Conservation (phyloP, 2,329 filamentous ascomycete genomes). For the Sarocladium oryzae region DNA sequence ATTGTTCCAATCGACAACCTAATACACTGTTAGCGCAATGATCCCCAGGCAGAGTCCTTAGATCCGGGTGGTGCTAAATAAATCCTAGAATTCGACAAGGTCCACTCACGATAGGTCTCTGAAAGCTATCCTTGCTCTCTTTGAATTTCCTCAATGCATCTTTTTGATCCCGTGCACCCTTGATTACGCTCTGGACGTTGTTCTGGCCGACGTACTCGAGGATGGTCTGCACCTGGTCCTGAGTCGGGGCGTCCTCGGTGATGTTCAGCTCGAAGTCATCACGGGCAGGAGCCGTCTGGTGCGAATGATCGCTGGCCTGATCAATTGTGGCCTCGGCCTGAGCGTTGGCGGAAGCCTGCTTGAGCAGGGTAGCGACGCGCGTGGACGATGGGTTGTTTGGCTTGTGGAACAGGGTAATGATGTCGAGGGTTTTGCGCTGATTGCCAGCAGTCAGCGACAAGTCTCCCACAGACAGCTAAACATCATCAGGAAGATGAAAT, state of each 20-base stretch:
- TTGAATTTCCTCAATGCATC: constrained; percentile 79
- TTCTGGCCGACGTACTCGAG: constrained; percentile 69
- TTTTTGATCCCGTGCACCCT: constrained; percentile 64
- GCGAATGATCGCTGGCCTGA: constrained; percentile 60
- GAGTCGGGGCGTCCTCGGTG: constrained; percentile 72
- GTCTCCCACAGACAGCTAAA: too few species aligned
- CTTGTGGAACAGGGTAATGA: constrained; percentile 94
- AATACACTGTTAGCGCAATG: background rate
- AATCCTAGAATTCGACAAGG: too few species aligned
- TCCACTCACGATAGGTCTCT: constrained; percentile 69
- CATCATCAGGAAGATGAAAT: too few species aligned
- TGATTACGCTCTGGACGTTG: constrained; percentile 56
- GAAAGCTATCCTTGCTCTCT: constrained; percentile 60
- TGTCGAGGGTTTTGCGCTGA: constrained; percentile 76
- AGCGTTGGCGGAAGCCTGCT: constrained; percentile 69
- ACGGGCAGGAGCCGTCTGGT: constrained; percentile 46
- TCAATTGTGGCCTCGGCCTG: constrained; percentile 63
- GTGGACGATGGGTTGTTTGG: constrained; percentile 65
- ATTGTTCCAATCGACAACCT: constrained; percentile 81
- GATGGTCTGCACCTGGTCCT: constrained; percentile 76
- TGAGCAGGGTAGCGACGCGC: constrained; percentile 68
- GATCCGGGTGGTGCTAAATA: background rate
- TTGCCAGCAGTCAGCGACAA: background rate
- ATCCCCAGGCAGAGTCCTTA: background rate
- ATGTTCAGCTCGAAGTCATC: constrained; percentile 82